These are phyloP conservation scores for Melocanna baccifera DNA, from an alignment of 176 grass and related monocot genomes.

Conservation along the genomic window DNA sequence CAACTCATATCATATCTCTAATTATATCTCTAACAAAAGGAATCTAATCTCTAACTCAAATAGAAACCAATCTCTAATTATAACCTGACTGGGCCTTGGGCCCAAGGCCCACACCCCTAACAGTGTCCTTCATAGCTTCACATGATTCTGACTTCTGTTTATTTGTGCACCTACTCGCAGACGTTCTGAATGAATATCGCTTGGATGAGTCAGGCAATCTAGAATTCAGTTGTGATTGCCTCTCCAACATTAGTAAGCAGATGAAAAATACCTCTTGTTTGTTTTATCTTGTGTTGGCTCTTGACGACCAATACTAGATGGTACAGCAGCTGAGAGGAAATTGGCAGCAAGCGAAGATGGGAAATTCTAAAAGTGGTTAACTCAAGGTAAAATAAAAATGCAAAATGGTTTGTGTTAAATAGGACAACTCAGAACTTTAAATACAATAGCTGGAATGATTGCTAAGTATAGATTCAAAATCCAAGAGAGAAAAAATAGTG, in stretches of 20 bases:
- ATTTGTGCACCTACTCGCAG: not conserved
- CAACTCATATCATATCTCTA: too few species aligned
- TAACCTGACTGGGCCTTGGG: too few species aligned
- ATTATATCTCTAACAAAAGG: too few species aligned
- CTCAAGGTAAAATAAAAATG: constrained; percentile 2
- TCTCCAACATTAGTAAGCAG: not conserved
- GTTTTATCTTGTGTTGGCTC: constrained; percentile 15
- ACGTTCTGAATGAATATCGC: constrained; percentile 19
- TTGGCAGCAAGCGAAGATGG: not conserved
- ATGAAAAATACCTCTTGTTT: constrained; percentile 35
- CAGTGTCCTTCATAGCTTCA: constrained; percentile 21
- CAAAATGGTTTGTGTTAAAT: not conserved
- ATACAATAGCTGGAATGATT: constrained; percentile 5
- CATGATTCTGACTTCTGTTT: constrained; percentile 36
- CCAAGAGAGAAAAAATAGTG: not conserved
- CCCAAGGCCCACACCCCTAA: too few species aligned
- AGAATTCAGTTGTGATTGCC: not conserved
- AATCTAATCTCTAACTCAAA: too few species aligned
- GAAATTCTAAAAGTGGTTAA: not conserved
- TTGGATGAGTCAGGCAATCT: not conserved
- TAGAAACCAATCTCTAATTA: too few species aligned
- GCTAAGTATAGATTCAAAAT: not conserved
- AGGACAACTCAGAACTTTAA: not conserved
- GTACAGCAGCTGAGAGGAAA: constrained; percentile 21
- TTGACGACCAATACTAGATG: not conserved